These are phyloP conservation scores for Gossypium lobatum DNA, from an alignment of 441 rosid species.

Conservation along the genomic window DNA sequence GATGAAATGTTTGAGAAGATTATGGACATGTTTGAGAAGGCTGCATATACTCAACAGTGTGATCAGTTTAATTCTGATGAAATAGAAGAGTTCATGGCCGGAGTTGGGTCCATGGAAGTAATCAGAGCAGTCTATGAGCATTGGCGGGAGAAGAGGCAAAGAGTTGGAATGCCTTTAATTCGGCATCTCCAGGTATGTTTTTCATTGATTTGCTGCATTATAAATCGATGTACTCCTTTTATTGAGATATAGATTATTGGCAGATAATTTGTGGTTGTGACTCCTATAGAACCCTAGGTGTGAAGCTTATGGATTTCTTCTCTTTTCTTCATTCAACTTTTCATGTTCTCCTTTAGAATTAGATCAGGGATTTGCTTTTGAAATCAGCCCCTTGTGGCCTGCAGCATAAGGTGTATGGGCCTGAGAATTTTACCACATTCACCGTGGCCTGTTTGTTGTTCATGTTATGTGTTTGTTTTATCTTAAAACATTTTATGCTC, in stretches of 20 bases:
- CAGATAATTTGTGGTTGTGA: background rate
- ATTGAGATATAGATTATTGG: background rate
- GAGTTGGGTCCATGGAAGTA: slow-evolving; percentile 45
- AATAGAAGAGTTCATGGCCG: slow-evolving; percentile 56
- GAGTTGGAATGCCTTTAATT: slow-evolving; percentile 81
- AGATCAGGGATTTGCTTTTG: background rate
- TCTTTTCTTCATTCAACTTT: background rate
- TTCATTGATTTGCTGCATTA: background rate
- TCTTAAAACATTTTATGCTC: background rate
- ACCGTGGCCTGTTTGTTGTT: background rate
- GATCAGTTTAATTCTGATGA: slow-evolving; percentile 63
- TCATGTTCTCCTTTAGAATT: background rate
- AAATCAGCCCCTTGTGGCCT: background rate
- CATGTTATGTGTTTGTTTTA: background rate
- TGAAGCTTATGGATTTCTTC: background rate
- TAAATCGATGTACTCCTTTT: background rate
- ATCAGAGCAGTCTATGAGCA: slow-evolving; percentile 46
- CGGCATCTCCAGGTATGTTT: slow-evolving; percentile 83
- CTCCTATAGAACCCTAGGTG: background rate
- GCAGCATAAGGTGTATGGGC: background rate
- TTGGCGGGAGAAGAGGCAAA: slow-evolving; percentile 79
- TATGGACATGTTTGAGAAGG: slow-evolving; percentile 83
- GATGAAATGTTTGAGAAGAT: slow-evolving; percentile 71
- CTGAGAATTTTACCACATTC: background rate
- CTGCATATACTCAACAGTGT: slow-evolving; percentile 60